Conservation (phyloP, 371 early-diverging fungal species). For the Lichtheimia corymbifera region DNA sequence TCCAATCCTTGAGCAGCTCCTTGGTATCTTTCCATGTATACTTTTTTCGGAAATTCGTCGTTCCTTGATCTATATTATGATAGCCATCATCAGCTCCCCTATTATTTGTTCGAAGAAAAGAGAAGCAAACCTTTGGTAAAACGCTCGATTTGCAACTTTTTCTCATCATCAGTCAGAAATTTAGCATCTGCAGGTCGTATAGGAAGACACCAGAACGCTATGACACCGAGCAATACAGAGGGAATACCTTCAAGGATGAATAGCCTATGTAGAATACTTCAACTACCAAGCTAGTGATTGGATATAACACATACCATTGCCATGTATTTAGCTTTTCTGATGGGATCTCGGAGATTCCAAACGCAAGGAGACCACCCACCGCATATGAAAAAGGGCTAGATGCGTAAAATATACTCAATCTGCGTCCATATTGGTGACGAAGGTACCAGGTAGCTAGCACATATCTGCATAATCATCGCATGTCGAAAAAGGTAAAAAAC, state of each 20-base stretch:
- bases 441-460: background rate
- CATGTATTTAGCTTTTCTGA: background rate
- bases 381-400: background rate
- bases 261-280: background rate
- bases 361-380: background rate
- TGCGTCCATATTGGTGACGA: background rate
- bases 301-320: background rate
- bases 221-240: background rate
- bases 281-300: too few species aligned
- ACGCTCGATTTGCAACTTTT: background rate
- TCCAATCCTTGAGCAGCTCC: slow-evolving; percentile 2
- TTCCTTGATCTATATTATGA: too few species aligned
- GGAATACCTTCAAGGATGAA: background rate
- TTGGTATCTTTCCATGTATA: background rate
- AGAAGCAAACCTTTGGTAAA: background rate
- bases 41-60: too few species aligned
- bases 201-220: background rate
- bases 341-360: background rate
- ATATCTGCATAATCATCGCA: background rate
- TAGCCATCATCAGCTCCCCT: background rate
- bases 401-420: background rate
- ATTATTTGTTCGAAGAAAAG: background rate
- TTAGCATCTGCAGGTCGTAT: background rate
- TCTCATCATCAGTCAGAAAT: background rate
- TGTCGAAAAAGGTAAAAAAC: too few species aligned